Evolutionary conservation across 2,329 filamentous ascomycete species (phyloP).

Genomic region (Clonostachys byssicola): DNA sequence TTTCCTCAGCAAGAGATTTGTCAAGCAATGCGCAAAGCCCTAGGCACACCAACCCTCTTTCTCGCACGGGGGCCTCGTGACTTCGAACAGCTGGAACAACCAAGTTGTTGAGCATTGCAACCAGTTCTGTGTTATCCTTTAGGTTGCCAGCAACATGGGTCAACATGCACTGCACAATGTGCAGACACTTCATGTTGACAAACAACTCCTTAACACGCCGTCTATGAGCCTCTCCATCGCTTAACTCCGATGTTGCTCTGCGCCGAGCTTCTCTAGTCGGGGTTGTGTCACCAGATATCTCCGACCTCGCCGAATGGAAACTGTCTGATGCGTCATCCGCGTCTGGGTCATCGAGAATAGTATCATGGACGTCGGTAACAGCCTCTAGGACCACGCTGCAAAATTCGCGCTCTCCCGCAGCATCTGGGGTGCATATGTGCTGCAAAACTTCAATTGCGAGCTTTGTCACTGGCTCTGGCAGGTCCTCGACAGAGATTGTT

Average conservation of each 20-base stretch:
- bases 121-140: constrained; percentile 85
- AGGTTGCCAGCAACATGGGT: constrained; percentile 86
- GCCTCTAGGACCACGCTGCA: constrained; percentile 86
- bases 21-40: constrained; percentile 90
- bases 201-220: constrained; percentile 89
- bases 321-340: constrained; percentile 60
- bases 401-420: constrained; percentile 75
- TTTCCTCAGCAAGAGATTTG: constrained; percentile 86
- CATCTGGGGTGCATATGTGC: constrained; percentile 73
- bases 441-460: constrained; percentile 79
- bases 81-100: constrained; percentile 93
- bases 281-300: constrained; percentile 66
- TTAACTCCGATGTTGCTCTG: constrained; percentile 35
- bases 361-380: constrained; percentile 94
- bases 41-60: constrained; percentile 83
- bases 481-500: constrained; percentile 76
- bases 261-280: constrained; percentile 41
- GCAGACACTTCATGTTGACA: constrained; percentile 96
- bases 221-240: constrained; percentile 61
- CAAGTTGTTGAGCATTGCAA: constrained; percentile 96
- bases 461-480: constrained; percentile 90
- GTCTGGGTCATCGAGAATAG: constrained; percentile 70
- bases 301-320: constrained; percentile 90
- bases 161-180: constrained; percentile 96
- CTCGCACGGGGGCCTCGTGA: constrained; percentile 87